phyloP scores from a whole-genome alignment of 2,329 filamentous ascomycete species.

The Torrubiellomyces zombiae region DNA sequence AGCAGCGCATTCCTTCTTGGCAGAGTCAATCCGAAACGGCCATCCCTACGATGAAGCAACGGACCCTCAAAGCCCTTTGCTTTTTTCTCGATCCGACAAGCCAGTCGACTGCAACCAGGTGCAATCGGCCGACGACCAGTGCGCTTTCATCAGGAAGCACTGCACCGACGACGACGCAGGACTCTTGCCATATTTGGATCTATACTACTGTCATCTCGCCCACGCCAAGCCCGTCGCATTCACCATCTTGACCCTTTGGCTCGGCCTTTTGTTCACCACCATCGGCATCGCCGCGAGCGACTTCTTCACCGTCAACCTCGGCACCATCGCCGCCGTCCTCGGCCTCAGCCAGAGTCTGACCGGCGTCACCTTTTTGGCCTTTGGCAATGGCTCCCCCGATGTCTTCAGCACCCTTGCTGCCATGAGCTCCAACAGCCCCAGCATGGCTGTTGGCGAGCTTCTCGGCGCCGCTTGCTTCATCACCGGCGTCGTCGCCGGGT shows the following conservation, averaged over 20 bases:
- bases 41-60: conserved; percentile 3
- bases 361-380: conserved; percentile 88
- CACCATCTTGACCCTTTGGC: conserved; percentile 60
- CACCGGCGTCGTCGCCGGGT: conserved; percentile 86
- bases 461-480: conserved; percentile 94
- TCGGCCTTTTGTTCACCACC: conserved; percentile 81
- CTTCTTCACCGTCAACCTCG: conserved; percentile 94
- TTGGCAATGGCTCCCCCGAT: conserved; percentile 95
- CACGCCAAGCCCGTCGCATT: conserved; percentile 64
- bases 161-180: conserved; percentile 84
- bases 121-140: conserved; percentile 63
- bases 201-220: conserved; percentile 75
- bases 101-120: conserved; percentile 57
- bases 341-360: conserved; percentile 93
- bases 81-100: conserved; percentile 11
- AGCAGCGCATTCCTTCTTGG: conserved; percentile 26
- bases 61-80: conserved; percentile 4
- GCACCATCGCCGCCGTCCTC: conserved; percentile 75
- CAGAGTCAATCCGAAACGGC: no score
- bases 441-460: conserved; percentile 85
- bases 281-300: conserved; percentile 96
- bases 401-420: conserved; percentile 98
- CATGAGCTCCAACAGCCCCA: conserved; percentile 94
- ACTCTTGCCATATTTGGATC: conserved; percentile 67
- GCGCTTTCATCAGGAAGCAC: conserved; percentile 66